These are phyloP conservation scores for Phycomyces blakesleeanus DNA, from an alignment of 192 early-diverging fungal genomes.

Conservation along the genomic window DNA sequence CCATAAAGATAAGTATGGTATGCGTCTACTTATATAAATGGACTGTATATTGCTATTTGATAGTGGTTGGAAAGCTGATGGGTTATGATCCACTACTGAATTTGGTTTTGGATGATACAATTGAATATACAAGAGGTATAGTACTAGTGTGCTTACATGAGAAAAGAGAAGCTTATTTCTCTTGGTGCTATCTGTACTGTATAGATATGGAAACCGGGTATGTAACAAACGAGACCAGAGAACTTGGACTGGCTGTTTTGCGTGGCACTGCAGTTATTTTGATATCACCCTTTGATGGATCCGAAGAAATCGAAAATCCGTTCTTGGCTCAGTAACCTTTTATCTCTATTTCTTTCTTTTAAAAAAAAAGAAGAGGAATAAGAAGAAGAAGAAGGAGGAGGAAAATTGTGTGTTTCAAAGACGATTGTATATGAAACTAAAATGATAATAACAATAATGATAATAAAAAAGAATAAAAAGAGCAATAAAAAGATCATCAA, in stretches of 20 bases:
- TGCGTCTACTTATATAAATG: neutral
- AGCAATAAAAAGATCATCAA: too few relatives aligned
- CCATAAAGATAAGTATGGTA: too few relatives aligned
- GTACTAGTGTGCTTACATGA: neutral
- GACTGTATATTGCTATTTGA: neutral
- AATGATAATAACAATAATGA: too few relatives aligned
- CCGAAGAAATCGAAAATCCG: conserved; percentile 88
- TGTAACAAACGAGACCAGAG: conserved; percentile 52
- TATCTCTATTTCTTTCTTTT: too few relatives aligned
- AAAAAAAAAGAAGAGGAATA: too few relatives aligned
- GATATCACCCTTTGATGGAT: conserved; percentile 88
- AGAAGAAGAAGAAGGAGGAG: too few relatives aligned
- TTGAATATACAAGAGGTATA: conserved; percentile 75
- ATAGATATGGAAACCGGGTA: conserved; percentile 31
- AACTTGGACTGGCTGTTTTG: conserved; percentile 83
- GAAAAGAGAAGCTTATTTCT: neutral
- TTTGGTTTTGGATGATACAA: conserved; percentile 90
- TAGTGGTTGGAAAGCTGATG: conserved; percentile 88
- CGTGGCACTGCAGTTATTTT: conserved; percentile 87
- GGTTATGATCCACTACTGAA: conserved; percentile 92
- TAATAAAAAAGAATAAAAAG: too few relatives aligned
- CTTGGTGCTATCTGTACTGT: too few relatives aligned
- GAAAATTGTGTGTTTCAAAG: too few relatives aligned
- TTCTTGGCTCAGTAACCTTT: conserved; percentile 49
- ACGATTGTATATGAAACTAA: too few relatives aligned